phyloP scores from a whole-genome alignment of 352 stramenopile genomes.

The Phytophthora hibernalis region DNA sequence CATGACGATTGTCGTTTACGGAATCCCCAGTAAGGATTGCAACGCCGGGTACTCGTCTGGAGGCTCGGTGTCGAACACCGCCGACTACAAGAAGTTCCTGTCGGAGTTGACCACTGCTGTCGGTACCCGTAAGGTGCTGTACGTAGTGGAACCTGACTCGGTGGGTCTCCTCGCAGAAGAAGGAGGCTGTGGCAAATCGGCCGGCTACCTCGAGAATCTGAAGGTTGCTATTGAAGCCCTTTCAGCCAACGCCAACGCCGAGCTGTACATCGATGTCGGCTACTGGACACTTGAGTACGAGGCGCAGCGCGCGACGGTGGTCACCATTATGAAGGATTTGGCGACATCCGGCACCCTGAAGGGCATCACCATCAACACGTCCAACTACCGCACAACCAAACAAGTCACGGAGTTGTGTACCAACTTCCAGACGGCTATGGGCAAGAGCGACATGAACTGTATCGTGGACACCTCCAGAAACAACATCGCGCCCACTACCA shows the following conservation, averaged over 20 bases:
- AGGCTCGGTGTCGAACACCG: constrained; percentile 45
- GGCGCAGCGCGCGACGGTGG: constrained; percentile 27
- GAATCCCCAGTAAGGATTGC: constrained; percentile 82
- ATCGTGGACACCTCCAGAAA: constrained; percentile 54
- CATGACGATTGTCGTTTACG: constrained; percentile 71
- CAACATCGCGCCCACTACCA: constrained; percentile 30
- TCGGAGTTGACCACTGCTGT: constrained; percentile 44
- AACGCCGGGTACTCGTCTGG: constrained; percentile 51
- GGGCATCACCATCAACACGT: constrained; percentile 70
- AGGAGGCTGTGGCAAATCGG: constrained; percentile 45
- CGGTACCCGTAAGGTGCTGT: constrained; percentile 66
- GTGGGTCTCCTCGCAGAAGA: constrained; percentile 56
- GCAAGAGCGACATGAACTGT: constrained; percentile 39
- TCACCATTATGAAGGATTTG: constrained; percentile 44
- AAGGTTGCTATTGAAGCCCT: constrained; percentile 48
- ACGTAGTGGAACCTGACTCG: constrained; percentile 73
- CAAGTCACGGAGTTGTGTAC: constrained; percentile 44
- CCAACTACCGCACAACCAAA: constrained; percentile 64
- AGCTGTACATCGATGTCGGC: constrained; percentile 70
- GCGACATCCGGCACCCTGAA: constrained; percentile 31
- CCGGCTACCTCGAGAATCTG: constrained; percentile 62
- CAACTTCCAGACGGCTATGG: constrained; percentile 48
- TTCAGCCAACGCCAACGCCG: constrained; percentile 58
- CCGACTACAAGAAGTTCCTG: constrained; percentile 60
- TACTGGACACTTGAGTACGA: constrained; percentile 60